A percentile compares a stretch with the other conserved stretches of the same genome.
Evolutionary conservation across 108 stramenopile species (phyloP).

Genomic region (Parietichytrium sp.): DNA sequence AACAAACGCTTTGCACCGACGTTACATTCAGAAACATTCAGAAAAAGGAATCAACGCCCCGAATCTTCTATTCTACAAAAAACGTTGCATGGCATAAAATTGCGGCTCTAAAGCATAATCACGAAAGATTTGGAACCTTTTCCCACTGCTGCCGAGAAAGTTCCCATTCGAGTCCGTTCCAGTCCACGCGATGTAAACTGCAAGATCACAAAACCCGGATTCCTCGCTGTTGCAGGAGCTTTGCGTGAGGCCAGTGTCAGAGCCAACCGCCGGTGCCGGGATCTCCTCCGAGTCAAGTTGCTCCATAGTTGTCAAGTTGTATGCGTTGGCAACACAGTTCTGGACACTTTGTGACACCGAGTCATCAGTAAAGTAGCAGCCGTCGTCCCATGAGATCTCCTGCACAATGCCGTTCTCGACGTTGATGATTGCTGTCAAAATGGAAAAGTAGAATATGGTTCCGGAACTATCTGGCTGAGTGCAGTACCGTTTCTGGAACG

Average conservation of each 20-base stretch:
- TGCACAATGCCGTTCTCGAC: not conserved
- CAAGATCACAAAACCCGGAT: not conserved
- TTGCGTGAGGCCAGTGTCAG: not conserved
- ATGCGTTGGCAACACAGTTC: slow-evolving; percentile 12
- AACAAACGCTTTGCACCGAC: too few relatives aligned
- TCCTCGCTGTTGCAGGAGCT: not conserved
- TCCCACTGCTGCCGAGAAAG: slow-evolving; percentile 1
- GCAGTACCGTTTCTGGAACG: slow-evolving; percentile 8
- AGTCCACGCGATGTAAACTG: slow-evolving; percentile 41
- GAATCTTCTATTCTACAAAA: not conserved
- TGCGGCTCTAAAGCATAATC: not conserved
- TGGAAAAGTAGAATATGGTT: not conserved
- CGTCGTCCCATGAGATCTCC: slow-evolving; percentile 37
- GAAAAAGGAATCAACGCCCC: too few relatives aligned
- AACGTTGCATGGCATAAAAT: not conserved
- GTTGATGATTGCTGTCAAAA: slow-evolving; percentile 24
- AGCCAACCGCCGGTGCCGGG: not conserved
- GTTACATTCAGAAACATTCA: too few relatives aligned
- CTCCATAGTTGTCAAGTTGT: not conserved
- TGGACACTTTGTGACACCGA: not conserved
- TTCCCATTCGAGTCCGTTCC: slow-evolving; percentile 40
- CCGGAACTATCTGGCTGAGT: not conserved
- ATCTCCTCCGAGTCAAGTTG: not conserved
- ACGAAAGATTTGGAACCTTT: not conserved
- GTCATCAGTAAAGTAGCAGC: slow-evolving; percentile 41